Conservation (phyloP, 345 rosid genomes). For the Populus nigra region DNA sequence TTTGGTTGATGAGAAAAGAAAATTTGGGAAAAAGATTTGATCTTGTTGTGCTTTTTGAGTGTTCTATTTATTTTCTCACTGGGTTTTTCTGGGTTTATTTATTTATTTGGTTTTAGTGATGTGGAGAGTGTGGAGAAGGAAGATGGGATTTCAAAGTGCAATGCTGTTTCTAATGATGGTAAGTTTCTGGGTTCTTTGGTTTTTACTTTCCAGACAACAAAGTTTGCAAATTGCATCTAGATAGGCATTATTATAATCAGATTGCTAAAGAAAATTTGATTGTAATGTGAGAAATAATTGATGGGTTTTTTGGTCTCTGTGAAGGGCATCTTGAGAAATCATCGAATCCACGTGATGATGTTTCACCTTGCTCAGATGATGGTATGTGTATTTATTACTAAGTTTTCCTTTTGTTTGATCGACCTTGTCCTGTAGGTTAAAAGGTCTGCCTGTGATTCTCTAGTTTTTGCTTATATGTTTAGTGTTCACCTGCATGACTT, state of each 20-base stretch:
- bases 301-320: background rate
- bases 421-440: background rate
- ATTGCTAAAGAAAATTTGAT: background rate
- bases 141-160: conserved; percentile 5
- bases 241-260: background rate
- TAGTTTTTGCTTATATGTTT: no score
- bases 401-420: background rate
- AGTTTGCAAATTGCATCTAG: background rate
- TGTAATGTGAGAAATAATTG: background rate
- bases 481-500: no score
- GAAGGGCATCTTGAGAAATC: conserved; percentile 37
- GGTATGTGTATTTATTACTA: conserved; percentile 36
- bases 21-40: background rate
- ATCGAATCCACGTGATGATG: conserved; percentile 15
- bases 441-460: no score
- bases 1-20: conserved; percentile 9
- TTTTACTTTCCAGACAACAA: background rate
- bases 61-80: background rate
- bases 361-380: conserved; percentile 48
- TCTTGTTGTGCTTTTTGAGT: background rate
- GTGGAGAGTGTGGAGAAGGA: conserved; percentile 23
- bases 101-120: conserved; percentile 13
- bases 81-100: background rate
- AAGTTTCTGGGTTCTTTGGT: background rate
- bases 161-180: conserved; percentile 36